These are phyloP conservation scores for Striga asiatica DNA, from an alignment of 257 asterid genomes.

Conservation along the genomic window DNA sequence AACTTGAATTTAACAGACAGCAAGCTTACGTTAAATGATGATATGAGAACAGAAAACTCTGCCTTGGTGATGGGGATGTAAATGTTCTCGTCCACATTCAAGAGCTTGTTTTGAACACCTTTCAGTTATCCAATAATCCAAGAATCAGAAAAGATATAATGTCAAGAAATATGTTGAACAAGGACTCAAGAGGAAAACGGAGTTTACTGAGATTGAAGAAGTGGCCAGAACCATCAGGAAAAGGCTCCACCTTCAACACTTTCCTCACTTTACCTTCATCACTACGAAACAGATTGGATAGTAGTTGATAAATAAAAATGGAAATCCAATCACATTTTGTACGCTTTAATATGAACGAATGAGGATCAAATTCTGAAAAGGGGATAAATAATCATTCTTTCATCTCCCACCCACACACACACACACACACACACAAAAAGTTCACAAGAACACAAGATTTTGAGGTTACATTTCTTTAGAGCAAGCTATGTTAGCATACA, in stretches of 20 bases:
- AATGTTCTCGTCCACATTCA: constrained; percentile 70
- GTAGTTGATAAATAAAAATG: no score
- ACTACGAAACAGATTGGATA: constrained; percentile 44
- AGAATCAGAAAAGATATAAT: constrained; percentile 3
- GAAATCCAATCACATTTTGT: no score
- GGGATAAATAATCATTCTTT: no score
- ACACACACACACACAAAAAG: no score
- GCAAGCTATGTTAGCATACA: no score
- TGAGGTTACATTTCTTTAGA: no score
- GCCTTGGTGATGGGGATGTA: constrained; percentile 86
- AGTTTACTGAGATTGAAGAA: constrained; percentile 82
- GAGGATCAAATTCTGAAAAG: no score
- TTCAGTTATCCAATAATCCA: constrained; percentile 19
- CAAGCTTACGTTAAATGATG: constrained; percentile 72
- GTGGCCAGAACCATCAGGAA: constrained; percentile 98
- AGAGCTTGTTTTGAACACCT: constrained; percentile 95
- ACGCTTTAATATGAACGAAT: background rate
- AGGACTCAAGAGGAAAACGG: constrained; percentile 16
- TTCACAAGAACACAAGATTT: no score
- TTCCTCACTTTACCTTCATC: constrained; percentile 95
- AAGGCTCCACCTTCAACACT: constrained; percentile 90
- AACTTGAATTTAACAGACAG: background rate
- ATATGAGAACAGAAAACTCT: constrained; percentile 68
- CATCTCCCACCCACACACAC: no score
- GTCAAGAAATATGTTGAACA: background rate